Evolutionary conservation across 176 grass and related monocot genomes (phyloP).

Genomic region (Microstegium vimineum): DNA sequence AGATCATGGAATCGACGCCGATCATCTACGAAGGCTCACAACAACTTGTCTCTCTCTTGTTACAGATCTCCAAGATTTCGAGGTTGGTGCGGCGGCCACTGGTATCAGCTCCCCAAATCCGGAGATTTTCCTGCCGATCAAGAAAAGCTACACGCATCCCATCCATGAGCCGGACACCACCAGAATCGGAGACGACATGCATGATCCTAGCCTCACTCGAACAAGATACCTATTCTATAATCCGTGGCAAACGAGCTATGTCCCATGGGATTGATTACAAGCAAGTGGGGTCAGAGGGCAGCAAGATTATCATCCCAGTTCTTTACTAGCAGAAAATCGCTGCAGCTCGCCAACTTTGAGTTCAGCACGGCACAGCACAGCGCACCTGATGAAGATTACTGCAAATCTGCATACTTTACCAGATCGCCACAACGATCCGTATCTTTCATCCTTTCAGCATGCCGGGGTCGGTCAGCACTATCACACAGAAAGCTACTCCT

Average conservation of each 20-base stretch:
- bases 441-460: neutral
- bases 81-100: neutral
- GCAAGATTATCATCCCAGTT: neutral
- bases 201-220: neutral
- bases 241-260: too few relatives aligned
- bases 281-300: neutral
- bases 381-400: neutral
- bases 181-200: neutral
- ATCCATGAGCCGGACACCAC: neutral
- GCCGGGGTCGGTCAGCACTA: slow-evolving; percentile 10
- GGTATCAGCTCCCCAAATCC: neutral
- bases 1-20: neutral
- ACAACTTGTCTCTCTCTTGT: neutral
- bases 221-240: neutral
- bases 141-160: neutral
- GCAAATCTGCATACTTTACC: neutral
- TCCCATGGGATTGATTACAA: neutral
- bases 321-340: neutral
- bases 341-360: neutral
- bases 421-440: slow-evolving; percentile 14
- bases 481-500: neutral
- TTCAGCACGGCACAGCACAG: neutral
- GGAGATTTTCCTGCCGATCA: neutral
- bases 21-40: neutral
- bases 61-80: neutral